phyloP scores from a whole-genome alignment of 1,139 yeast species.

The Hansenula lynferdii region DNA sequence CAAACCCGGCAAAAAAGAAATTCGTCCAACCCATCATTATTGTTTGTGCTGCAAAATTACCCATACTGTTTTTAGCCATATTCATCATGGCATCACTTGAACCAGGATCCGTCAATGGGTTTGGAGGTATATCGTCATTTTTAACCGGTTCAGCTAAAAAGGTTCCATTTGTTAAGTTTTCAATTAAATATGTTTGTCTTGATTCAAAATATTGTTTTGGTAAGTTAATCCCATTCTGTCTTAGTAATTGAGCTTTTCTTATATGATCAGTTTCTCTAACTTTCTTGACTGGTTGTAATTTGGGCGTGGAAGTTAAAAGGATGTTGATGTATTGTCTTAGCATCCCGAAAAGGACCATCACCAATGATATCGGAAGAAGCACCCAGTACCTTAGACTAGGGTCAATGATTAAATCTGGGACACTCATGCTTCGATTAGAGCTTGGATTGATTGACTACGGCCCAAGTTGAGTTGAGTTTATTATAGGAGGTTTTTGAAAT shows the following conservation, averaged over 20 bases:
- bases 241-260: conserved; percentile 49
- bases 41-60: conserved; percentile 88
- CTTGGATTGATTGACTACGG: neutral
- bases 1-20: conserved; percentile 88
- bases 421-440: conserved; percentile 7
- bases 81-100: conserved; percentile 72
- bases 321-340: conserved; percentile 65
- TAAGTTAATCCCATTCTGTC: conserved; percentile 42
- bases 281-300: conserved; percentile 44
- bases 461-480: too few species aligned
- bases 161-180: conserved; percentile 45
- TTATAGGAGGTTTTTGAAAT: neutral
- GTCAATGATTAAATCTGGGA: conserved; percentile 63
- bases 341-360: conserved; percentile 89
- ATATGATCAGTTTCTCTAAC: conserved; percentile 58
- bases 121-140: conserved; percentile 40
- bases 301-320: conserved; percentile 54
- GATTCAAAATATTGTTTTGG: conserved; percentile 40
- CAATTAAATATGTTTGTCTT: conserved; percentile 42
- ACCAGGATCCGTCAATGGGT: conserved; percentile 68
- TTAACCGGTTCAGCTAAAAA: conserved; percentile 35
- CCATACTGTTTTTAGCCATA: conserved; percentile 76
- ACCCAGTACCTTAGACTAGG: conserved; percentile 90
- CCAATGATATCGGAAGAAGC: conserved; percentile 78
- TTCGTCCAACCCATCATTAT: conserved; percentile 96